Conservation (phyloP, 805 yeast species). For the Nakazawaea holstii region DNA sequence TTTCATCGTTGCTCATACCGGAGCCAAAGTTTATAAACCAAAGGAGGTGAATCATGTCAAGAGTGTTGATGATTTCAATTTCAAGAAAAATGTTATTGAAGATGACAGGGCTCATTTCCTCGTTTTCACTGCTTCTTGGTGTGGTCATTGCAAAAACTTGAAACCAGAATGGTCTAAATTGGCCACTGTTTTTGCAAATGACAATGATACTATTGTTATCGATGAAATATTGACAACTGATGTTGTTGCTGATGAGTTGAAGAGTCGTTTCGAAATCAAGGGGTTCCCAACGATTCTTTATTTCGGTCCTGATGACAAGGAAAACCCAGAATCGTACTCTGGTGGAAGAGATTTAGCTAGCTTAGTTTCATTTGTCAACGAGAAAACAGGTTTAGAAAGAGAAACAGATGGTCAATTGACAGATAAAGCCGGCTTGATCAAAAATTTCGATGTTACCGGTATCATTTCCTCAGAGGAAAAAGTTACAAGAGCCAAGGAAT, state of each 20-base stretch:
- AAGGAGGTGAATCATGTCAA: conserved; percentile 15
- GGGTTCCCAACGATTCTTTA: conserved; percentile 52
- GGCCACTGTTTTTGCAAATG: conserved; percentile 40
- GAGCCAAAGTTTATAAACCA: conserved; percentile 20
- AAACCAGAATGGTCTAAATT: conserved; percentile 45
- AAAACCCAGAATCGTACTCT: conserved; percentile 25
- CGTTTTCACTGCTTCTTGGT: conserved; percentile 57
- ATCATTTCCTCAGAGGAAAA: conserved; percentile 19
- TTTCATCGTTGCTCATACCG: conserved; percentile 36
- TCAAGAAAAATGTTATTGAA: conserved; percentile 34
- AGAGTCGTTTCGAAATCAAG: conserved; percentile 34
- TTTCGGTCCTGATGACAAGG: conserved; percentile 34
- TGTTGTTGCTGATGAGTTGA: conserved; percentile 36
- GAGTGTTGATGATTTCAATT: conserved; percentile 33
- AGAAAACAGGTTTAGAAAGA: conserved; percentile 33
- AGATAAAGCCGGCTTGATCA: conserved; percentile 32
- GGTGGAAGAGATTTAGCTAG: conserved; percentile 41
- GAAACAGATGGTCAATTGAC: conserved; percentile 34
- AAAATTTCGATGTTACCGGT: conserved; percentile 25
- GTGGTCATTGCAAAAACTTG: conserved; percentile 50
- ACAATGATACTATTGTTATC: conserved; percentile 32
- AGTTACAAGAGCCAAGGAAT: conserved; percentile 22
- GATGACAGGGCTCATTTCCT: conserved; percentile 35
- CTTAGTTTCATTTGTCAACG: conserved; percentile 46
- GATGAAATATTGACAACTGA: conserved; percentile 45